phyloP scores from a whole-genome alignment of 805 yeast species.

The Lachancea mirantina region DNA sequence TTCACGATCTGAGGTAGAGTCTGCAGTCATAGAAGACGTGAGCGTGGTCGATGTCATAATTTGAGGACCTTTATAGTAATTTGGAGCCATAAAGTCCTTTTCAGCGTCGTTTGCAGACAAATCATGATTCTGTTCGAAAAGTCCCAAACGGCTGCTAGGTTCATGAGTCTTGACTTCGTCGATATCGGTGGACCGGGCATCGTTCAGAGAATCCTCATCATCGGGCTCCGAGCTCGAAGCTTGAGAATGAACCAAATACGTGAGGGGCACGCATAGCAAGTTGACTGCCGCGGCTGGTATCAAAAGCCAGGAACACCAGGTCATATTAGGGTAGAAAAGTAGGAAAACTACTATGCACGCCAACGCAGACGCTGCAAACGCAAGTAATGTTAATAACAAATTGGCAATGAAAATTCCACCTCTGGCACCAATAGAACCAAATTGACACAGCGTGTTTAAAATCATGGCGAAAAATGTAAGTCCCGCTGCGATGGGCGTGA shows the following conservation, averaged over 20 bases:
- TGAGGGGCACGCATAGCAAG: slow-evolving; percentile 44
- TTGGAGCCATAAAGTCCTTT: slow-evolving; percentile 5
- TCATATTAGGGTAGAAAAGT: slow-evolving; percentile 55
- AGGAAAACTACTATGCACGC: slow-evolving; percentile 49
- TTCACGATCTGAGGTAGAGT: slow-evolving; percentile 8
- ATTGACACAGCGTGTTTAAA: slow-evolving; percentile 29
- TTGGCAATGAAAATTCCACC: slow-evolving; percentile 36
- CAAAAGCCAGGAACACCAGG: slow-evolving; percentile 69
- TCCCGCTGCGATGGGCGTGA: slow-evolving; percentile 63
- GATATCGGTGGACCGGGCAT: neutral
- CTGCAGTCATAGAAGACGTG: slow-evolving; percentile 8
- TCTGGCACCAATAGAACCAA: slow-evolving; percentile 11
- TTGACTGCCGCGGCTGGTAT: slow-evolving; percentile 58
- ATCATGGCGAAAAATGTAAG: slow-evolving; percentile 43
- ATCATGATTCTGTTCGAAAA: slow-evolving; percentile 3
- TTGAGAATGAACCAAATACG: slow-evolving; percentile 35
- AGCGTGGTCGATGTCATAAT: slow-evolving; percentile 8
- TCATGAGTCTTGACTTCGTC: no score
- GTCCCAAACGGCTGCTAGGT: slow-evolving; percentile 1
- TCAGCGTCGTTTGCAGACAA: neutral
- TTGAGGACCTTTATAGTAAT: slow-evolving; percentile 11
- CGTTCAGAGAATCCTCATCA: slow-evolving; percentile 14
- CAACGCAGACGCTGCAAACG: slow-evolving; percentile 49
- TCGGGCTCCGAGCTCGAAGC: slow-evolving; percentile 11
- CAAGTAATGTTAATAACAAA: slow-evolving; percentile 39